Base-by-base conservation (phyloP, 2,329 filamentous ascomycete genomes). In the Sarocladiaceae sp. region DNA sequence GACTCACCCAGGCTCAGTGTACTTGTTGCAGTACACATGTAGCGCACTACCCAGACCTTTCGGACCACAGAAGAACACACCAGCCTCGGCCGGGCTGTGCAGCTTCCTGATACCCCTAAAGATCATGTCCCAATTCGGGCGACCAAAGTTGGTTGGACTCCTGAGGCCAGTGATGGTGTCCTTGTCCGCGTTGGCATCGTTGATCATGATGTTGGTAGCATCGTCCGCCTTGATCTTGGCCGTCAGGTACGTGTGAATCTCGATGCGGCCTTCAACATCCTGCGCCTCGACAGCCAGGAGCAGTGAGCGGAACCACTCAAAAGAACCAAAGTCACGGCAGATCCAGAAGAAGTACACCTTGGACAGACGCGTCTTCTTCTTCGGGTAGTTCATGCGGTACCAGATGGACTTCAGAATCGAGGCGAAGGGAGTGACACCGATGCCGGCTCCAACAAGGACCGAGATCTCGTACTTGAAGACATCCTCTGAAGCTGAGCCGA, bases 271-370 rank as follows among this genome's bases (percentile, higher is more conserved):
- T 57, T 88, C 83, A 50, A 88, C 73, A 66, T 94, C 88, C 67
- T 93, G 87, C 1, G 85, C 84, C 66, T 93, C 88, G 55, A 94
- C 91, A 45, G 88, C 88, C 50, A 89, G 74, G 13, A 94, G 76
- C 48, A 94, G 69, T 20, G 85, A 90, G 41, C 86, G 77, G 74
- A 93, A 93, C 88, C 88, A 94, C 70, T 93, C 87, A 56, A 93
- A 90, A 0, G 84, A 88, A 26, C 83, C 86, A 58, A 91, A 91
- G 64, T 93, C 87, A 63, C 87, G 77, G 72, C 87, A 91, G 50
- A 93, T 82, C 88, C 88, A 93, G 76, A 93, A 89, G 71, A 93
- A 93, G 70, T 93, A 94, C 19, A 94, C 86, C 64, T 93, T 94
- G 57, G 82, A 76, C 33, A 94, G 73, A 3, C 85, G 75, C 3